Percentiles rank a stretch among this genome's conserved stretches.
Evolutionary conservation across 192 early-diverging fungal species (phyloP).

Genomic region (Coemansia pectinata): DNA sequence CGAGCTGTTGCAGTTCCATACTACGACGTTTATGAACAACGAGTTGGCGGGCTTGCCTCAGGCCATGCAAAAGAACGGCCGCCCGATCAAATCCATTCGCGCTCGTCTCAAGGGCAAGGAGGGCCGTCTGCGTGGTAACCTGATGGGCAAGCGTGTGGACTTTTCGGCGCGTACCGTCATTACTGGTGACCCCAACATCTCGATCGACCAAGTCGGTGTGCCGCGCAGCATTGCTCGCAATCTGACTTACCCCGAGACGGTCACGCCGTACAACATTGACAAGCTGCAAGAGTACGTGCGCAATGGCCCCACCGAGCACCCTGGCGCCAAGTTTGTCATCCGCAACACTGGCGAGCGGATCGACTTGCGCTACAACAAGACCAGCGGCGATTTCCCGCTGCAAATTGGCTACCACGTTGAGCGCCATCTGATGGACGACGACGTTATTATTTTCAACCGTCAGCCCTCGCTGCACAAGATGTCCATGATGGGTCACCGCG

Average conservation of each 20-base stretch:
- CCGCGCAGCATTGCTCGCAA: constrained; percentile 96
- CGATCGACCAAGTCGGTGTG: constrained; percentile 98
- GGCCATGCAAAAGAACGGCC: constrained; percentile 88
- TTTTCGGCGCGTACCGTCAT: constrained; percentile 99
- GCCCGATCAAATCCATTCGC: constrained; percentile 95
- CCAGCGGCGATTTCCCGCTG: constrained; percentile 78
- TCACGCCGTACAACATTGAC: constrained; percentile 96
- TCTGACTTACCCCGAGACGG: constrained; percentile 94
- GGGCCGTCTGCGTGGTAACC: constrained; percentile 95
- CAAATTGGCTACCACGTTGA: constrained; percentile 93
- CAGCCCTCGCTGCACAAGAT: constrained; percentile 99
- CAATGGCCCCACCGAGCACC: constrained; percentile 91
- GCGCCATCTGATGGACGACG: constrained; percentile 91
- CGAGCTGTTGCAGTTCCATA: constrained; percentile 87
- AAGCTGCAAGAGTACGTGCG: constrained; percentile 81
- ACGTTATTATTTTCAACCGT: constrained; percentile 98
- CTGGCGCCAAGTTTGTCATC: constrained; percentile 97
- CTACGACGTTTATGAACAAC: constrained; percentile 98
- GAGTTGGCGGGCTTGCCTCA: constrained; percentile 89
- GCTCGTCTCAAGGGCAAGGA: constrained; percentile 98
- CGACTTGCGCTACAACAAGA: constrained; percentile 84
- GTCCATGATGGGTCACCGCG: constrained; percentile 99
- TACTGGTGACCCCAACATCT: constrained; percentile 97
- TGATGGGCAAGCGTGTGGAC: constrained; percentile 99
- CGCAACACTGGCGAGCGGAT: constrained; percentile 92